Evolutionary conservation across 441 rosid genomes (phyloP), one percentile per base, ranked within the genome.

Genomic region (Erodium chrysanthum): DNA sequence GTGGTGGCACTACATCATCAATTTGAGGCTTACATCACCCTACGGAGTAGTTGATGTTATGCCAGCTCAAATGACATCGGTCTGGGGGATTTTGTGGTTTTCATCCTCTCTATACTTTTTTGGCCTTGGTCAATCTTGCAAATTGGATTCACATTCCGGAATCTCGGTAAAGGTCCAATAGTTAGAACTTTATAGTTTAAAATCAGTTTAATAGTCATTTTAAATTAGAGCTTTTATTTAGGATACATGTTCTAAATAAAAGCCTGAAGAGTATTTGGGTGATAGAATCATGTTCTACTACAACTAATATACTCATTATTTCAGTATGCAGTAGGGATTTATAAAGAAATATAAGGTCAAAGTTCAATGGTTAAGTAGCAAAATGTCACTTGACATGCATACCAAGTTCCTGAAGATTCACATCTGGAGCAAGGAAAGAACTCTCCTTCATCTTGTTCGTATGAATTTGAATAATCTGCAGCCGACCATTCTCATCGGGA

Each of bases 401-500:
- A 94, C 99, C 99, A 68, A 94, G 90, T 78, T 94, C 98, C 76
- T 84, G 87, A 70, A 94, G 96, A 75, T 80, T 86, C 67, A 94
- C 87, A 80, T 89, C 97, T 71, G 81, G 79, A 72, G 92, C 83
- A 76, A 94, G 91, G 79, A 94, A 94, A 73, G 99, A 94, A 77
- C 84, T 94, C 77, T 94, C 99, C 78, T 87, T 94, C 99, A 94
- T 94, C 80, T 87, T 91, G 84, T 84, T 94, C 18, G 99, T 94
- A 78, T 91, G 97, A 82, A 94, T 94, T 76, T 94, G 87, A 80
- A 94, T 92, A 76, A 94, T 94, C 80, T 91, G 99, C 68, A 91
- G 69, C 40, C 97, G 97, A 11, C 99, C 99, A 74, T 84, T 82
- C 86, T 94, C 99, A 87, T 94, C 99, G n/a, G 96, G 99, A 85